phyloP scores from a whole-genome alignment of 495 filamentous ascomycete species.

The Chlorociboria aeruginascens region DNA sequence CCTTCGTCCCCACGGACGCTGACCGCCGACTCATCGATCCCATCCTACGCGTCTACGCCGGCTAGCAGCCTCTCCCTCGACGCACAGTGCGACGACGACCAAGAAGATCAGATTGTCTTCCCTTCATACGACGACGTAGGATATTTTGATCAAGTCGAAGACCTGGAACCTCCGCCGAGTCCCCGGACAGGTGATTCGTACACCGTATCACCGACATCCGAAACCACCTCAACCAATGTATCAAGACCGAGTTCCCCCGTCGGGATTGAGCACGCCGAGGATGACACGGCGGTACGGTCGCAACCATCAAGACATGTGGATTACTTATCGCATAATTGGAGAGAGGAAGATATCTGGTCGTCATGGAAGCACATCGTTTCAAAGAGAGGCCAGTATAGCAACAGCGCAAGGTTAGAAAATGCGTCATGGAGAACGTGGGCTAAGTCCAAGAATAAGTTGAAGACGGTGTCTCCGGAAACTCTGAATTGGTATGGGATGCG shows the following conservation, averaged over 20 bases:
- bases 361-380: conserved; percentile 89
- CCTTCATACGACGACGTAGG: conserved; percentile 43
- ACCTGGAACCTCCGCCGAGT: conserved; percentile 36
- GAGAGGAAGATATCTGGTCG: conserved; percentile 94
- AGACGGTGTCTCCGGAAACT: conserved; percentile 44
- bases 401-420: conserved; percentile 79
- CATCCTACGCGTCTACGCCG: conserved; percentile 28
- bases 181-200: conserved; percentile 30
- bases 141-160: conserved; percentile 30
- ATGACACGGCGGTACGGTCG: conserved; percentile 69
- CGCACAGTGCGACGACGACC: conserved; percentile 31
- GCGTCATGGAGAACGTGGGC: conserved; percentile 96
- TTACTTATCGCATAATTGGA: conserved; percentile 91
- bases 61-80: conserved; percentile 51
- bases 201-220: conserved; percentile 30
- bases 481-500: conserved; percentile 13
- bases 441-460: conserved; percentile 73
- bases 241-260: conserved; percentile 35
- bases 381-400: conserved; percentile 63
- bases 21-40: conserved; percentile 10
- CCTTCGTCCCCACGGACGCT: conserved; percentile 9
- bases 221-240: conserved; percentile 27
- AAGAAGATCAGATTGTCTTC: conserved; percentile 43
- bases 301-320: conserved; percentile 89
- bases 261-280: conserved; percentile 46